These are phyloP conservation scores for Monosporozyma servazzii DNA, from an alignment of 805 yeast species.

Conservation along the genomic window DNA sequence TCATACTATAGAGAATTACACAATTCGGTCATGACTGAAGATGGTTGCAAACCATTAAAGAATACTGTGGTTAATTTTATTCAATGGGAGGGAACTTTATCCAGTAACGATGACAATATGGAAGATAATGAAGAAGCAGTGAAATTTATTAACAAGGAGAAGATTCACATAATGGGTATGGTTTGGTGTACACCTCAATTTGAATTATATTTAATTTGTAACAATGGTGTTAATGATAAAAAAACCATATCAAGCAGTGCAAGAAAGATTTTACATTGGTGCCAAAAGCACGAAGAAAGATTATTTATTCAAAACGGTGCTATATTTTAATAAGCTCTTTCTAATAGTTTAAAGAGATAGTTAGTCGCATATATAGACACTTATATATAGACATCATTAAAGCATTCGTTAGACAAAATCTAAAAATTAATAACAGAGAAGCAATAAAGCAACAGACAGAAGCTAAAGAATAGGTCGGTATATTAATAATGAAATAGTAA, in stretches of 20 bases:
- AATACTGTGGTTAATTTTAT: constrained; percentile 40
- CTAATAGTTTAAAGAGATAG: neutral
- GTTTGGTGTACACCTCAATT: constrained; percentile 51
- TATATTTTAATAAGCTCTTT: constrained; percentile 33
- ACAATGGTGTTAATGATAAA: constrained; percentile 46
- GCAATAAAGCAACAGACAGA: neutral
- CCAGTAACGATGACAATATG: neutral
- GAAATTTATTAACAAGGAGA: constrained; percentile 13
- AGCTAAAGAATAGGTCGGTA: neutral
- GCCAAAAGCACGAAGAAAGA: constrained; percentile 58
- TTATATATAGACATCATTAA: neutral
- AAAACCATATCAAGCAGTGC: constrained; percentile 53
- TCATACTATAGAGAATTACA: constrained; percentile 23
- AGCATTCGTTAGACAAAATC: neutral
- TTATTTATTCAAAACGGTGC: constrained; percentile 72
- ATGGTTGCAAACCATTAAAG: constrained; percentile 19
- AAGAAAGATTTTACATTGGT: constrained; percentile 63
- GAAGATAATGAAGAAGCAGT: neutral
- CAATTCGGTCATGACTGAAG: constrained; percentile 18
- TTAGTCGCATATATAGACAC: neutral
- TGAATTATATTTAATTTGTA: constrained; percentile 48
- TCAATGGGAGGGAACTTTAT: constrained; percentile 29
- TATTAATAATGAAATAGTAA: neutral
- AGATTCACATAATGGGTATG: constrained; percentile 31
- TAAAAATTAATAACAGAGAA: neutral